These are phyloP conservation scores for Omphalea diandra DNA, from an alignment of 441 rosid species.

Conservation along the genomic window DNA sequence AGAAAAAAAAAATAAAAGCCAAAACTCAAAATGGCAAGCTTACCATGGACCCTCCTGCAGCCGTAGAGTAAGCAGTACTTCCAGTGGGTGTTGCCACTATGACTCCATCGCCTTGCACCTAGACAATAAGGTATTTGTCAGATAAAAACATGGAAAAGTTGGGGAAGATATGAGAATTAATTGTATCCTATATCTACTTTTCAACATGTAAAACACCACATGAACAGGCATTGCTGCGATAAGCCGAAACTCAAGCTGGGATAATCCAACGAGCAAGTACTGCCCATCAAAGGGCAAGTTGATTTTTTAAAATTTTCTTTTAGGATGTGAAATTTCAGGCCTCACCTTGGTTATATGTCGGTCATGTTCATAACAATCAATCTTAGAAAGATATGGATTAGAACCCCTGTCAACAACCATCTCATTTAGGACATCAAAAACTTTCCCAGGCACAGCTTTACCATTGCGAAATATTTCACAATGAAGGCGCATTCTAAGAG, in stretches of 20 bases:
- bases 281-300: conserved; percentile 1
- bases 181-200: not conserved
- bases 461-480: conserved; percentile 91
- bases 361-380: conserved; percentile 94
- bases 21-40: conserved; percentile 23
- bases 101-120: conserved; percentile 99
- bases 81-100: conserved; percentile 99
- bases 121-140: conserved; percentile 21
- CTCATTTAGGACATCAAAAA: conserved; percentile 91
- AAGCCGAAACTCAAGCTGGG: not conserved
- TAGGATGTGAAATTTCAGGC: conserved; percentile 14
- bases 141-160: conserved; percentile 6
- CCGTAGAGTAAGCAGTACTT: conserved; percentile 97
- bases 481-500: conserved; percentile 90
- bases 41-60: conserved; percentile 99
- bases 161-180: not conserved
- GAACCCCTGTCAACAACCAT: conserved; percentile 96
- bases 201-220: conserved; percentile 9
- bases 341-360: conserved; percentile 94
- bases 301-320: not conserved
- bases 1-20: not conserved
- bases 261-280: not conserved
- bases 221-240: not conserved
- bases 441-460: conserved; percentile 88
- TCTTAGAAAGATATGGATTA: conserved; percentile 97